Evolutionary conservation across 23 red algal genomes (phyloP), one percentile per base, ranked within the genome.

Genomic region (Gracilaria vermiculophylla): DNA sequence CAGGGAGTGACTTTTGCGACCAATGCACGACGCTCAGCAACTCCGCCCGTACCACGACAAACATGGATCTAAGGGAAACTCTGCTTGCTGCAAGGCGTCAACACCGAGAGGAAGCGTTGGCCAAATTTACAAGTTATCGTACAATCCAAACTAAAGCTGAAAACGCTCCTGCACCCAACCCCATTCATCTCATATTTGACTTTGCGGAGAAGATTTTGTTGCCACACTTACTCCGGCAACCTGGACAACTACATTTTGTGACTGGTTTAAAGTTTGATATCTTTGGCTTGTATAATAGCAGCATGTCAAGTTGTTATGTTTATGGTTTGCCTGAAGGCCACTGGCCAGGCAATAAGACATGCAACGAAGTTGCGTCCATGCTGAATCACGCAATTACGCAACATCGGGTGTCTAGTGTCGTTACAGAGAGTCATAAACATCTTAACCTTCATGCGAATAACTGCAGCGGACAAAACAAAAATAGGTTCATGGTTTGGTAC

Each of bases 221-320:
- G n/a, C n/a, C n/a, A n/a, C n/a, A n/a, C n/a, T n/a, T n/a, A n/a
- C n/a, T n/a, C n/a, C n/a, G n/a, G n/a, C n/a, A n/a, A n/a, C n/a
- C n/a, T n/a, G n/a, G n/a, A n/a, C n/a, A n/a, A n/a, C n/a, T n/a
- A n/a, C n/a, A n/a, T n/a, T n/a, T n/a, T n/a, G n/a, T n/a, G 24
- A 77, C 85, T 60, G 83, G 83, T 1, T 29, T 89, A 21, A 77
- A 89, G 50, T 89, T 89, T 69, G 85, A 79, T 53, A 6, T 89
- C 69, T 65, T 65, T 53, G 85, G 85, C 14, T 69, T 89, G 14
- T 89, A 44, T 13, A 71, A 44, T 39, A 58, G 65, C 52, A 55
- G 53, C 20, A 21, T 52, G 27, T 24, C 11, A 32, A 21, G 28
- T 25, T 70, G 64, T 65, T 77, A 77, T 42, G 40, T 88, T 1